Percentiles rank a stretch among this genome's conserved stretches.
Evolutionary conservation across 2,329 filamentous ascomycete genomes (phyloP).

Genomic region (Pestalotiopsis sp.): DNA sequence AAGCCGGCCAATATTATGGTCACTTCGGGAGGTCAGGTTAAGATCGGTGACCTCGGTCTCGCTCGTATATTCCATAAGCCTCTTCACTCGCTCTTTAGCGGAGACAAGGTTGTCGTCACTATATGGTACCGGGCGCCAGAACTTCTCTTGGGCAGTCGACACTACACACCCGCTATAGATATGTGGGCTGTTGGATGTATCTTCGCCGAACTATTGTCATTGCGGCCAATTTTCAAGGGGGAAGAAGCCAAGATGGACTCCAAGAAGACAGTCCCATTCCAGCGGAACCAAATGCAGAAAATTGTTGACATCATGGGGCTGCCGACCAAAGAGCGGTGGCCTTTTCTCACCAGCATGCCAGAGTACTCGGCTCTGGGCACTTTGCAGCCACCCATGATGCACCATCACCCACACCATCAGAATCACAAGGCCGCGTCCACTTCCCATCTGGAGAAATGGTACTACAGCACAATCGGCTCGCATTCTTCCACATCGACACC

Average conservation of each 20-base stretch:
- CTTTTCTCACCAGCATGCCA: conserved; percentile 80
- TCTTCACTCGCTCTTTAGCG: conserved; percentile 85
- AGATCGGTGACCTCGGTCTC: conserved; percentile 91
- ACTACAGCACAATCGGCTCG: conserved; percentile 70
- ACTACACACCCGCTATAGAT: conserved; percentile 96
- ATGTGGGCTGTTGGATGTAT: conserved; percentile 98
- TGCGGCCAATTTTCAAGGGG: conserved; percentile 96
- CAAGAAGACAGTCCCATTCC: conserved; percentile 97
- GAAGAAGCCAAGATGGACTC: conserved; percentile 99
- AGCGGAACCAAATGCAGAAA: conserved; percentile 98
- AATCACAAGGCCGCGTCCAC: conserved; percentile 34
- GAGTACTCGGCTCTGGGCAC: conserved; percentile 75
- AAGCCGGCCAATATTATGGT: conserved; percentile 99
- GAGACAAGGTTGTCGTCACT: conserved; percentile 97
- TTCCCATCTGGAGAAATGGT: conserved; percentile 75
- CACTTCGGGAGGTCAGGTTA: conserved; percentile 84
- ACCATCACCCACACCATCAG: conserved; percentile 44
- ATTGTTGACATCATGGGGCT: conserved; percentile 96
- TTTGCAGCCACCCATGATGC: conserved; percentile 52
- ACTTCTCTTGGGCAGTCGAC: conserved; percentile 85
- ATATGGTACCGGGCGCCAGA: conserved; percentile 99
- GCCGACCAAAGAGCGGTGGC: conserved; percentile 88
- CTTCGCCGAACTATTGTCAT: conserved; percentile 87
- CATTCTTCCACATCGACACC: conserved; percentile 49
- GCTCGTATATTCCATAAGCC: conserved; percentile 94